Evolutionary conservation across 2,329 filamentous ascomycete genomes (phyloP), one percentile per base, ranked within the genome.

Genomic region (Macroventuria anomochaeta): DNA sequence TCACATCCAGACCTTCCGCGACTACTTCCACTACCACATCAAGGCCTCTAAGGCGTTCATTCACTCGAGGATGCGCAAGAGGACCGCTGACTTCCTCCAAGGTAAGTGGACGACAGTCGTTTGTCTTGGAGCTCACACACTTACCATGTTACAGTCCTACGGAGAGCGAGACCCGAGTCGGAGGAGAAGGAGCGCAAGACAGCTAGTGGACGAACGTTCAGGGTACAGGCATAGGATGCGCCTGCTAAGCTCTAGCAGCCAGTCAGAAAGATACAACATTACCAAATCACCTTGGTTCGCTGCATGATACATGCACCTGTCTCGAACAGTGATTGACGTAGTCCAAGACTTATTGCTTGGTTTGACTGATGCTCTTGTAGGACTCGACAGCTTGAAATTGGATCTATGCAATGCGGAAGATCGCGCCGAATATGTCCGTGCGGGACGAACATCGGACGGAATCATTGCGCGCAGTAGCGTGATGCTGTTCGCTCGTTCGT

Each of bases 11-110:
- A 99, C 95, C 12, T 99, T 99, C 90, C 90, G 95, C 64, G 95
- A 99, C 74, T 99, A 99, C 78, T 99, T 99, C 83, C 95, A 99
- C 77, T 99, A 99, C 77, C 95, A 99, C 78, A 99, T 99, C 79
- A 99, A 99, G 80, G 96, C 95, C 25, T 97, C 93, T 59, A 99
- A 99, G 83, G 95, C 96, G 46, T 99, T 97, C 72, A 99, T 99
- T 63, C 95, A 99, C 83, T 96, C 93, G 28, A 87, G 96, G 70
- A 99, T 99, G 95, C 88, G 95, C 74, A 91, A 93, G 81, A 87
- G 95, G 75, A 99, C 96, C 8, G 95, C 95, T 42, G 96, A 99
- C 76, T 99, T 99, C 81, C 86, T 99, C 53, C 96, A 99, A 85
- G 91, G 91, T 93, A 81, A 73, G 82, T 65, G 40, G 15, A 32